phyloP scores from a whole-genome alignment of 2,329 filamentous ascomycete species.

The Penicillium verrucosum region DNA sequence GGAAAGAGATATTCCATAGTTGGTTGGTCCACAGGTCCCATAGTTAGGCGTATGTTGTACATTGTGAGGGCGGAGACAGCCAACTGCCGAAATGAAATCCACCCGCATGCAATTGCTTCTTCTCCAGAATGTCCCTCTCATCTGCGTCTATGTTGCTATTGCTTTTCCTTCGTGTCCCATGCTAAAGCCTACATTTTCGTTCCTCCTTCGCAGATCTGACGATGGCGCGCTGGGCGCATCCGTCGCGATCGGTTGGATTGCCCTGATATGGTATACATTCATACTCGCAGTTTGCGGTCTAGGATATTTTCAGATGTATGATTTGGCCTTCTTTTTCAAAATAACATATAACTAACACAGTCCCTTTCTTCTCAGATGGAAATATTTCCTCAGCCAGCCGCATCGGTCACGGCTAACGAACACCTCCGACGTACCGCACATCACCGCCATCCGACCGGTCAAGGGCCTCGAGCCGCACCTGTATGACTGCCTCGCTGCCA shows the following conservation, averaged over 20 bases:
- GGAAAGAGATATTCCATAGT: not conserved
- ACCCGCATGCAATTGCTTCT: constrained; percentile 3
- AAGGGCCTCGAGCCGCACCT: constrained; percentile 88
- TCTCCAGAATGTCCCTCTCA: constrained; percentile 18
- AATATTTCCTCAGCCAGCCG: constrained; percentile 51
- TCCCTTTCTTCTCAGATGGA: constrained; percentile 45
- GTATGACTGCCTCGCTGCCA: constrained; percentile 87
- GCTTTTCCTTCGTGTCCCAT: constrained; percentile 21
- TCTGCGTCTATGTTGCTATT: constrained; percentile 2
- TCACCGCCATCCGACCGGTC: constrained; percentile 89
- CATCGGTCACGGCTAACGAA: constrained; percentile 42
- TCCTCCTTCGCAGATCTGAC: constrained; percentile 21
- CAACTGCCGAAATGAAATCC: constrained; percentile 10
- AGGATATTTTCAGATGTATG: constrained; percentile 59
- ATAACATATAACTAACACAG: constrained; percentile 9
- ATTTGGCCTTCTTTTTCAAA: not conserved
- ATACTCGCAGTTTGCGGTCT: constrained; percentile 57
- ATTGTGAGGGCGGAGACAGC: not conserved
- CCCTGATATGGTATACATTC: constrained; percentile 55
- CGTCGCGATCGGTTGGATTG: constrained; percentile 46
- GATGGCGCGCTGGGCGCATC: constrained; percentile 33
- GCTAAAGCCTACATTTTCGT: constrained; percentile 27
- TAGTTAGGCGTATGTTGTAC: not conserved
- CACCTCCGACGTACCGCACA: constrained; percentile 61
- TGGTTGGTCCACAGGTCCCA: not conserved